Percentiles rank a stretch among this genome's conserved stretches.
Evolutionary conservation across 2,329 filamentous ascomycete species (phyloP).

Genomic region (Apiospora rasikravindrae): DNA sequence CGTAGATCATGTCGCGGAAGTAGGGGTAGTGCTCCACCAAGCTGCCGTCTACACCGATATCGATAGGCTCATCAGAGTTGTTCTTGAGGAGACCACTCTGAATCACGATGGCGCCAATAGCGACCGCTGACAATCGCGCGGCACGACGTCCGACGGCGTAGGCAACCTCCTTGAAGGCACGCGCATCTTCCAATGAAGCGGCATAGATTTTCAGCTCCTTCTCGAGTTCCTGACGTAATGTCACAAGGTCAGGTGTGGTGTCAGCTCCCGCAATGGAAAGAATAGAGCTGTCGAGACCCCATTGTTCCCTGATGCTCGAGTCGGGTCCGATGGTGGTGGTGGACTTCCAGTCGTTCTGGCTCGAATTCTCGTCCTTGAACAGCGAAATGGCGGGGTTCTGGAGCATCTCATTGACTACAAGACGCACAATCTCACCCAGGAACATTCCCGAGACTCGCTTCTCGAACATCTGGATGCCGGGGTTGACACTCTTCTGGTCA

Average conservation of each 20-base stretch:
- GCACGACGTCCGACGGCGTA: conserved; percentile 87
- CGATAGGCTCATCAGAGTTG: conserved; percentile 71
- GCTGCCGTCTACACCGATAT: conserved; percentile 93
- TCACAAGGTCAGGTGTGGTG: conserved; percentile 71
- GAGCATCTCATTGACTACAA: conserved; percentile 75
- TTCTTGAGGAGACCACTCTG: conserved; percentile 74
- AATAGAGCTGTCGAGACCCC: conserved; percentile 91
- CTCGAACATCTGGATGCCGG: conserved; percentile 97
- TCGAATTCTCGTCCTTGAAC: conserved; percentile 78
- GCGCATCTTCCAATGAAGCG: conserved; percentile 81
- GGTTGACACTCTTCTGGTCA: conserved; percentile 83
- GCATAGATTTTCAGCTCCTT: conserved; percentile 77
- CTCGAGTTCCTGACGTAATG: conserved; percentile 79
- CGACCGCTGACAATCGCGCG: conserved; percentile 84
- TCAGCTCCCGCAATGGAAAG: conserved; percentile 88
- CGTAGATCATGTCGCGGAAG: conserved; percentile 87
- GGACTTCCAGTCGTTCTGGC: conserved; percentile 70
- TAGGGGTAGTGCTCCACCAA: conserved; percentile 95
- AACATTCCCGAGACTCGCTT: conserved; percentile 99
- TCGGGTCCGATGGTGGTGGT: conserved; percentile 71
- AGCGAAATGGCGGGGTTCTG: conserved; percentile 70
- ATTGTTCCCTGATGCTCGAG: conserved; percentile 75
- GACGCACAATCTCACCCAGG: conserved; percentile 88
- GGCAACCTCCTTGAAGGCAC: conserved; percentile 83
- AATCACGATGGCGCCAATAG: conserved; percentile 83